Conservation (phyloP, 257 asterid species). For the Orobanche coerulescens region DNA sequence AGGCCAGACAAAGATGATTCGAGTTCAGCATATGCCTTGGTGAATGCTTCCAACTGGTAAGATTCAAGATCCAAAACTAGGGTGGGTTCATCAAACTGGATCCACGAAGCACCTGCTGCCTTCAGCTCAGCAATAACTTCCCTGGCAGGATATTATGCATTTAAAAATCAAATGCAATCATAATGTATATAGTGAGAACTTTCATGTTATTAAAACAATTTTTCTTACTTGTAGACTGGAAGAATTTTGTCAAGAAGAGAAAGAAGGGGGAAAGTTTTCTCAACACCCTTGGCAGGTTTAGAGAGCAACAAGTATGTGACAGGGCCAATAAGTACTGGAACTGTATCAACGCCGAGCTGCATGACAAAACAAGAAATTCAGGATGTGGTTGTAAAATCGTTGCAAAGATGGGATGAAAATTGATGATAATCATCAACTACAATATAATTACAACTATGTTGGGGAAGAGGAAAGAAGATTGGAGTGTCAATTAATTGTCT, state of each 20-base stretch:
- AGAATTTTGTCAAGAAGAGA: slow-evolving; percentile 86
- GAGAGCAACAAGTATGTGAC: slow-evolving; percentile 80
- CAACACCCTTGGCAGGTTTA: slow-evolving; percentile 95
- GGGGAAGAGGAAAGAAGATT: too few species aligned
- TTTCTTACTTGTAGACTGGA: slow-evolving; percentile 76
- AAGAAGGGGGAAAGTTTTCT: slow-evolving; percentile 64
- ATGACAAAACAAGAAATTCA: slow-evolving; percentile 18
- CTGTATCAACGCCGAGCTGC: slow-evolving; percentile 88
- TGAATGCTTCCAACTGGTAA: slow-evolving; percentile 79
- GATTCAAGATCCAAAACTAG: slow-evolving; percentile 82
- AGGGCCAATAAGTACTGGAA: slow-evolving; percentile 90
- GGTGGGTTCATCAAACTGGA: slow-evolving; percentile 95
- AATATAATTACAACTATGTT: too few species aligned
- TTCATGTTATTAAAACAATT: not conserved
- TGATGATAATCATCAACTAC: too few species aligned
- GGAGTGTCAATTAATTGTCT: too few species aligned
- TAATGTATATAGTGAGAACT: not conserved
- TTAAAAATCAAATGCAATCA: slow-evolving; percentile 9
- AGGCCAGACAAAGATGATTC: slow-evolving; percentile 68
- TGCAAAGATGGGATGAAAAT: too few species aligned
- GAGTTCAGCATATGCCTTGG: slow-evolving; percentile 70
- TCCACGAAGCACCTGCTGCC: slow-evolving; percentile 90
- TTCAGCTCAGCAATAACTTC: slow-evolving; percentile 85
- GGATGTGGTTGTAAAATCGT: not conserved
- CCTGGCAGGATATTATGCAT: slow-evolving; percentile 36